Evolutionary conservation across 768 basidiomycete species (phyloP).

Genomic region (Tulasnella sp.): DNA sequence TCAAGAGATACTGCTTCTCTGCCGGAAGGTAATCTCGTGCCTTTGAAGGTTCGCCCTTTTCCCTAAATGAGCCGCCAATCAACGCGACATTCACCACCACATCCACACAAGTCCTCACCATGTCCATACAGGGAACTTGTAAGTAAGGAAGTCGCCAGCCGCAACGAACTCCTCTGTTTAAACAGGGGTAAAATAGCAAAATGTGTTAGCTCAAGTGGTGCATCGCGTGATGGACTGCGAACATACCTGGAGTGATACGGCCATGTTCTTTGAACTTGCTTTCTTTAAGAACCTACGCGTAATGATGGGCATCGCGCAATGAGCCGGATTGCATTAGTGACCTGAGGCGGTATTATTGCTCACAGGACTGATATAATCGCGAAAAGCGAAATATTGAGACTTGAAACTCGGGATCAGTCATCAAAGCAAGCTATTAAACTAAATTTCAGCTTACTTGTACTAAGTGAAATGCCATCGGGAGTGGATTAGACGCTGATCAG

Average conservation of each 20-base stretch:
- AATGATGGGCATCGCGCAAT: neutral
- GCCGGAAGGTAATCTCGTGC: slow-evolving; percentile 82
- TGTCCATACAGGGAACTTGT: slow-evolving; percentile 98
- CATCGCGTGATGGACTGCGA: neutral
- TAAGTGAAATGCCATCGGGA: slow-evolving; percentile 18
- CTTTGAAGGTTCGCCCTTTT: slow-evolving; percentile 79
- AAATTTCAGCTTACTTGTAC: slow-evolving; percentile 15
- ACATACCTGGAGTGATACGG: slow-evolving; percentile 79
- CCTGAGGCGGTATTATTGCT: slow-evolving; percentile 30
- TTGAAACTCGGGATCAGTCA: slow-evolving; percentile 66
- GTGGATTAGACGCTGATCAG: slow-evolving; percentile 5
- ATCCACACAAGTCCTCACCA: slow-evolving; percentile 46
- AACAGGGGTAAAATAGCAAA: slow-evolving; percentile 1
- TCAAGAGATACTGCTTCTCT: slow-evolving; percentile 95
- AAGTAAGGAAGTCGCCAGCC: slow-evolving; percentile 90
- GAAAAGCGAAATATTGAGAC: slow-evolving; percentile 88
- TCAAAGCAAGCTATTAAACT: slow-evolving; percentile 25
- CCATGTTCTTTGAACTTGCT: slow-evolving; percentile 99
- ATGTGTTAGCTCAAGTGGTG: too few relatives aligned
- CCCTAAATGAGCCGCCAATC: slow-evolving; percentile 39
- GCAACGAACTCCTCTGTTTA: slow-evolving; percentile 90
- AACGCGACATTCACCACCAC: neutral
- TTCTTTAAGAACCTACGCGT: slow-evolving; percentile 75
- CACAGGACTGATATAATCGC: slow-evolving; percentile 88
- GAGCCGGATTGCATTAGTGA: neutral